Evolutionary conservation across 2,329 filamentous ascomycete genomes (phyloP), one percentile per base, ranked within the genome.

Genomic region (Knufia petricola): DNA sequence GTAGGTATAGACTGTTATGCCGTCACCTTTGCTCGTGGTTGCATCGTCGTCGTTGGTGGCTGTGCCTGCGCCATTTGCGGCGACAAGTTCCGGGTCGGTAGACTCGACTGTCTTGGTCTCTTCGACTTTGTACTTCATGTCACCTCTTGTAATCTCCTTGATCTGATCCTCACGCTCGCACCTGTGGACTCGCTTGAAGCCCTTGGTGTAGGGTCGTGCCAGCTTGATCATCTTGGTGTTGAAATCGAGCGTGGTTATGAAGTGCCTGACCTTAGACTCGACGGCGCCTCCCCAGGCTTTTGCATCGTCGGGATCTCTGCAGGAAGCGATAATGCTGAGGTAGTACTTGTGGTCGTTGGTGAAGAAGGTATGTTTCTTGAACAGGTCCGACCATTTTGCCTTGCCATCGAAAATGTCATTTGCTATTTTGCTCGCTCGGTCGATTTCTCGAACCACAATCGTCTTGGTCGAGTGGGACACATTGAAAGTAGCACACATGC

Each of bases 401-500:
- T 84, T 85, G 49, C 85, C 86, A 26, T 76, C 64, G 67, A 90
- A 84, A 52, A 98, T 94, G 58, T 81, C 79, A 53, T 85, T 81
- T 8, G 87, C 81, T 48, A 95, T 83, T 45, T 85, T 75, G 45
- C 82, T 78, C 3, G 83, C 92, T 31, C 86, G 80, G 54, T 82
- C 75, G 17, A 96, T 77, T 63, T 98, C 92, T 40, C 82, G 77
- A 56, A 87, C 78, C 61, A 98, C 88, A 43, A 95, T 80, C 4
- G 78, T 72, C 71, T 88, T 87, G 1, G 88, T 94, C 1, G 90
- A 96, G 55, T 79, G 74, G 2, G 85, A 89, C 52, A 98, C 83
- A 61, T 95, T 96, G 71, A 94, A 92, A 0, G 92, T 96, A 1
- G 92, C 84, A 65, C 92, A 96, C 89, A 95, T 96, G 43, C 88